Percentiles rank a stretch among this genome's conserved stretches.
These are phyloP conservation scores for Cydonia oblonga DNA, from an alignment of 331 rosid genomes.

Conservation along the genomic window DNA sequence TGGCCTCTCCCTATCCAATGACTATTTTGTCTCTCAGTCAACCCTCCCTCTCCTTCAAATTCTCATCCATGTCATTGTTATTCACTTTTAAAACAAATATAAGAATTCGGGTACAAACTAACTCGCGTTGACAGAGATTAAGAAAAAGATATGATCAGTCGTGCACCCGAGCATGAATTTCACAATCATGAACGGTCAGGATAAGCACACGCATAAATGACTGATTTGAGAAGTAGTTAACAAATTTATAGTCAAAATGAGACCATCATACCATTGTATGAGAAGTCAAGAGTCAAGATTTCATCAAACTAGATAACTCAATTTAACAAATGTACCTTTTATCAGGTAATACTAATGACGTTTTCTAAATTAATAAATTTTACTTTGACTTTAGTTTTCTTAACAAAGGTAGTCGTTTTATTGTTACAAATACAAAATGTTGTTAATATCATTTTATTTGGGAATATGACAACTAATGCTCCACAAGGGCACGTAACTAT, in stretches of 20 bases:
- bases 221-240: background rate
- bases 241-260: background rate
- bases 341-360: too few species aligned
- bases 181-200: background rate
- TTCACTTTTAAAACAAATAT: background rate
- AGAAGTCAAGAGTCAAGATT: background rate
- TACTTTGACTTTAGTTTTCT: too few species aligned
- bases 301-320: background rate
- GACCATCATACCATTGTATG: background rate
- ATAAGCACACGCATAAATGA: background rate
- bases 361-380: too few species aligned
- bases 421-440: too few species aligned
- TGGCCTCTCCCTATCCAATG: background rate
- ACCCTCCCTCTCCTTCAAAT: background rate
- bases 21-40: background rate
- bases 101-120: background rate
- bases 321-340: too few species aligned
- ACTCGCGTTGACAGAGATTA: background rate
- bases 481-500: background rate
- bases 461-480: background rate
- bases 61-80: background rate
- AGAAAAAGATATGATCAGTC: background rate
- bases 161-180: too few species aligned
- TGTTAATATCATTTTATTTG: background rate
- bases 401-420: too few species aligned